Percentiles rank a stretch among this genome's conserved stretches.
Conservation (phyloP, 768 basidiomycete species). For the Boletus huronensis region DNA sequence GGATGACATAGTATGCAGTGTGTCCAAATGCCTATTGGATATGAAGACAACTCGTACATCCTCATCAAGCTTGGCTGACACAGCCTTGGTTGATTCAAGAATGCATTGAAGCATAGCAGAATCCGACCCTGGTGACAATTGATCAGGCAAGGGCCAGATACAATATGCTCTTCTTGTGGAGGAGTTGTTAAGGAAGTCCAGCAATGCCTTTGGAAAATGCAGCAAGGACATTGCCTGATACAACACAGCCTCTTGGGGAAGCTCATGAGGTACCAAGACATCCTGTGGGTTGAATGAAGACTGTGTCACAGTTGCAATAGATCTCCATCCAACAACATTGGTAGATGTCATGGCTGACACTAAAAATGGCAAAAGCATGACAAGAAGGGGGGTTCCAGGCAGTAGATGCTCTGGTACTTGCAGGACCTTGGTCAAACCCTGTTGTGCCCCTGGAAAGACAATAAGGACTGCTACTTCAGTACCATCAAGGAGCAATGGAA, state of each 20-base stretch:
- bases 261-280: neutral
- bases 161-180: constrained; percentile 40
- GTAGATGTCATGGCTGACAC: constrained; percentile 13
- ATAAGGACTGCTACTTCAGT: constrained; percentile 50
- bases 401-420: constrained; percentile 37
- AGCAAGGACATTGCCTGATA: constrained; percentile 34
- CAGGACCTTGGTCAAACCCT: constrained; percentile 36
- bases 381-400: constrained; percentile 19
- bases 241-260: constrained; percentile 13
- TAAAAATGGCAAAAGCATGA: constrained; percentile 26
- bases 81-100: constrained; percentile 43
- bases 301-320: constrained; percentile 8
- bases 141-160: constrained; percentile 43
- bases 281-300: neutral
- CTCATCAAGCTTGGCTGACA: constrained; percentile 34
- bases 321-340: constrained; percentile 16
- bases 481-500: constrained; percentile 46
- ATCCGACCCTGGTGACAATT: constrained; percentile 38
- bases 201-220: constrained; percentile 45
- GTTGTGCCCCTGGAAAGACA: constrained; percentile 45
- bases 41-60: constrained; percentile 58
- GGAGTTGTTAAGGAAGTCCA: constrained; percentile 42
- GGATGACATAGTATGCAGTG: constrained; percentile 46
- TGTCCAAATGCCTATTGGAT: constrained; percentile 54
- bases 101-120: constrained; percentile 41